Evolutionary conservation across 495 filamentous ascomycete genomes (phyloP).

Genomic region (Penicillium verhagenii): DNA sequence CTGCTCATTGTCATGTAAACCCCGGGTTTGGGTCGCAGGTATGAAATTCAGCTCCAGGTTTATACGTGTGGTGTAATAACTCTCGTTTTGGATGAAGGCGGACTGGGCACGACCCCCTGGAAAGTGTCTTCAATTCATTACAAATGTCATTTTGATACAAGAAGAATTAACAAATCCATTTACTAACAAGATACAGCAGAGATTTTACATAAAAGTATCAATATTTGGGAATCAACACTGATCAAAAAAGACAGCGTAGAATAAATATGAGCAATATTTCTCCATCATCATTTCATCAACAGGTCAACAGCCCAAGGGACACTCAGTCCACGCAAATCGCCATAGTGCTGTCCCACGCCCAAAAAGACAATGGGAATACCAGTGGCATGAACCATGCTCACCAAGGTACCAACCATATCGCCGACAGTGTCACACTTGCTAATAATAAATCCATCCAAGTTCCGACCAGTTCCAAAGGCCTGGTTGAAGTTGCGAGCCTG

Average conservation of each 20-base stretch:
- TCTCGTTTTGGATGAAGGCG: too few relatives aligned
- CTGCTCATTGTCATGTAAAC: too few relatives aligned
- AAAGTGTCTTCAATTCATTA: too few relatives aligned
- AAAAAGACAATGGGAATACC: slow-evolving; percentile 93
- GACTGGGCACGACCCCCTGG: too few relatives aligned
- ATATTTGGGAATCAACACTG: too few relatives aligned
- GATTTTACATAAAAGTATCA: not conserved
- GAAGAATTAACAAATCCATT: too few relatives aligned
- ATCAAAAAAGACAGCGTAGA: not conserved
- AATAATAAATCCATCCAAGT: slow-evolving; percentile 93
- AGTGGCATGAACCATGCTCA: slow-evolving; percentile 97
- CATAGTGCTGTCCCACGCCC: slow-evolving; percentile 95
- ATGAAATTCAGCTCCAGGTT: too few relatives aligned
- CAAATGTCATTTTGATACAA: too few relatives aligned
- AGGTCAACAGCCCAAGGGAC: slow-evolving; percentile 87
- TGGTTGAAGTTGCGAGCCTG: slow-evolving; percentile 95
- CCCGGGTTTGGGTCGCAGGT: too few relatives aligned
- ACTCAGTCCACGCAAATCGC: slow-evolving; percentile 88
- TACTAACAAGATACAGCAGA: too few relatives aligned
- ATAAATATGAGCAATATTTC: not conserved
- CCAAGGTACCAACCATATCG: slow-evolving; percentile 95
- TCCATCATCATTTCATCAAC: slow-evolving; percentile 56
- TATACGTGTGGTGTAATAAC: too few relatives aligned
- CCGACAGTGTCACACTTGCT: slow-evolving; percentile 98
- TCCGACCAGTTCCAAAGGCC: slow-evolving; percentile 77